Base-by-base conservation (phyloP, 768 basidiomycete species). In the Leccinum rimulosum region DNA sequence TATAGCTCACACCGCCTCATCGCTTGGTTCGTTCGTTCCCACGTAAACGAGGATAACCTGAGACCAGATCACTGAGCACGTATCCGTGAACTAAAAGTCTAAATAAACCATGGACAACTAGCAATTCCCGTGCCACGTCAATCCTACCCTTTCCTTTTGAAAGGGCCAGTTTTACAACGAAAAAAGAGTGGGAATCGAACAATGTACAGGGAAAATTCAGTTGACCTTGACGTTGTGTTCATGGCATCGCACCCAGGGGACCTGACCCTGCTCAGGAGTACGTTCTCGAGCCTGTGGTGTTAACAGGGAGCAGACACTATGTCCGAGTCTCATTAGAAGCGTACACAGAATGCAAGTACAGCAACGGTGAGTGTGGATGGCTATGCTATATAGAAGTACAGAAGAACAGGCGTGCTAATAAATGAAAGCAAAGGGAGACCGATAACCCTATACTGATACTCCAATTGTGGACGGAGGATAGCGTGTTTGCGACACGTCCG, bases 381-480 rank as follows among this genome's bases (percentile, higher is more conserved):
- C 58, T 56, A 69, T 62, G 58, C 54, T 40, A 50, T 52, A 61
- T 69, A 71, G n/a, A 64, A 65, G 63, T 70, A 70, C 69, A 71
- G 45, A 48, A 52, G 54, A 31, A 47, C 49, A 61, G 28, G 53
- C 47, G 58, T 59, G 61, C 36, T 55, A 61, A 71, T 61, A 65
- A 71, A 57, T 60, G 61, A 70, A 51, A 53, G 31, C 28, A 43
- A 55, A 14, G 22, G 43, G 36, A 54, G 22, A 54, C 33, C 12
- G 22, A 53, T 30, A 50, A 43, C 15, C 48, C 57, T 70, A 70
- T 12, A 51, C 60, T 7, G 60, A 69, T n/a, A 71, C 69, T 49
- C 70, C 67, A 27, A 67, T 61, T 22, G 57, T 50, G 7, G 67
- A 57, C 31, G 64, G 52, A 22, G 59, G 52, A 57, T 69, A 56